These are phyloP conservation scores for Obba rivulosa DNA, from an alignment of 768 basidiomycete genomes.

Conservation along the genomic window DNA sequence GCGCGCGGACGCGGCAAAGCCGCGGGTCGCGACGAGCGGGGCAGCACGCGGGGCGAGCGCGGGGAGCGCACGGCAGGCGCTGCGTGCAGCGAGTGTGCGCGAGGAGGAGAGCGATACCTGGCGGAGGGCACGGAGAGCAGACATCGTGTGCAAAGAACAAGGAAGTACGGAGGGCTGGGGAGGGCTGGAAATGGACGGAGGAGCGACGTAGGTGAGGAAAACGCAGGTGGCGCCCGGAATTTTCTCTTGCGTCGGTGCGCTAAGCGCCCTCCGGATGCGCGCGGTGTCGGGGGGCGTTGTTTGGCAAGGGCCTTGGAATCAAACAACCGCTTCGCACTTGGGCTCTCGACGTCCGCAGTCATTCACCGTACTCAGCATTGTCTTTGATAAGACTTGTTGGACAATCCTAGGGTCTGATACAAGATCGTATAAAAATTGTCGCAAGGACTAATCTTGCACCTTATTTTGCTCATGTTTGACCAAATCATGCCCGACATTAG, in stretches of 20 bases:
- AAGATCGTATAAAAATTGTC: no score
- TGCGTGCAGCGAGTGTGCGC: slow-evolving; percentile 28
- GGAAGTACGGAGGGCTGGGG: slow-evolving; percentile 1
- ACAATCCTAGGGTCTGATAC: no score
- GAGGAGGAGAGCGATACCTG: slow-evolving; percentile 44
- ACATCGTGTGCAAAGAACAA: slow-evolving; percentile 38
- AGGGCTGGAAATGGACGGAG: not conserved
- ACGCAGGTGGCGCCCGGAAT: slow-evolving; percentile 1
- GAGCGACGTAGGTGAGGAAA: slow-evolving; percentile 4
- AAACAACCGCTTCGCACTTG: slow-evolving; percentile 18
- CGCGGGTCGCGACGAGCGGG: slow-evolving; percentile 24
- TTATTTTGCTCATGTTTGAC: no score
- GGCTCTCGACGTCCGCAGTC: not conserved
- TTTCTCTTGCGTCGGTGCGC: not conserved
- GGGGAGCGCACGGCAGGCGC: slow-evolving; percentile 18
- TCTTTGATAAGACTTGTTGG: no score
- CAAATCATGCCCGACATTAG: no score
- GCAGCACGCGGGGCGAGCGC: slow-evolving; percentile 21
- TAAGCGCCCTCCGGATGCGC: no score
- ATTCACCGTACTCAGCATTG: no score
- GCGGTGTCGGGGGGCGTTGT: slow-evolving; percentile 3
- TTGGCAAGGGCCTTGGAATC: slow-evolving; percentile 16
- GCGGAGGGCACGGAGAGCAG: slow-evolving; percentile 56
- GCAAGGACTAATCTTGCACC: no score
- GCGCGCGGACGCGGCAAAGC: slow-evolving; percentile 36